A percentile compares a stretch with the other conserved stretches of the same genome.
Evolutionary conservation across 2,329 filamentous ascomycete species (phyloP).

Genomic region (Pezicula carpinea): DNA sequence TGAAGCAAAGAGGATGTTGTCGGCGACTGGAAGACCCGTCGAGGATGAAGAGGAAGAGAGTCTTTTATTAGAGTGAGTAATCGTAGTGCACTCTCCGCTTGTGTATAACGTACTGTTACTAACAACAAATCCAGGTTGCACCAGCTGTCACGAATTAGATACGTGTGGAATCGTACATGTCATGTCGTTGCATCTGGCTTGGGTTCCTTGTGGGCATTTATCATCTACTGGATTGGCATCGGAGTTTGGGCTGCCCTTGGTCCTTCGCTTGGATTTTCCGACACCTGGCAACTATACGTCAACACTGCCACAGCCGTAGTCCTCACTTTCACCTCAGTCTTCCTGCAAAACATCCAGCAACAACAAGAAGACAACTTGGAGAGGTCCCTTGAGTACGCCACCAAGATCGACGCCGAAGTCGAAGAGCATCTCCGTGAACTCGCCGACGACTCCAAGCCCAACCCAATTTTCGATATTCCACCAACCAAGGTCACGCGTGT

Average conservation of each 20-base stretch:
- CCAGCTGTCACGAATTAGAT: slow-evolving; percentile 5
- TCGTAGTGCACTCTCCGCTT: too few species aligned
- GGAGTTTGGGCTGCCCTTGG: slow-evolving; percentile 31
- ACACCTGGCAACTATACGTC: slow-evolving; percentile 37
- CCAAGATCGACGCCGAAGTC: slow-evolving; percentile 30
- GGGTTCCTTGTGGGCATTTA: slow-evolving; percentile 28
- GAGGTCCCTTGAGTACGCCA: slow-evolving; percentile 29
- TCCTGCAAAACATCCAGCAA: slow-evolving; percentile 35
- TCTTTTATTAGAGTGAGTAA: slow-evolving; percentile 8
- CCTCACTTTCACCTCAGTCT: slow-evolving; percentile 36
- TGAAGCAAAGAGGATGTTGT: slow-evolving; percentile 26
- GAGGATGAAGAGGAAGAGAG: slow-evolving; percentile 11
- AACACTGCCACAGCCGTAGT: slow-evolving; percentile 39
- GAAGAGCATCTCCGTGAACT: slow-evolving; percentile 31
- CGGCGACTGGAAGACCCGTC: slow-evolving; percentile 26
- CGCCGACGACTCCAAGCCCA: slow-evolving; percentile 29
- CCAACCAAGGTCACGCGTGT: slow-evolving; percentile 28
- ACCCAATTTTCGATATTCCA: slow-evolving; percentile 29
- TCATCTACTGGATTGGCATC: slow-evolving; percentile 33
- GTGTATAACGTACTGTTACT: too few species aligned
- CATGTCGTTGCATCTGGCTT: slow-evolving; percentile 17
- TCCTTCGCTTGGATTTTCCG: slow-evolving; percentile 23
- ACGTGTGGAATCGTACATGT: slow-evolving; percentile 12
- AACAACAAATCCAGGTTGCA: background rate
- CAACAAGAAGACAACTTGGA: slow-evolving; percentile 30